Conservation (phyloP, 1,284 basidiomycete genomes). For the Clitocybe nebularis region DNA sequence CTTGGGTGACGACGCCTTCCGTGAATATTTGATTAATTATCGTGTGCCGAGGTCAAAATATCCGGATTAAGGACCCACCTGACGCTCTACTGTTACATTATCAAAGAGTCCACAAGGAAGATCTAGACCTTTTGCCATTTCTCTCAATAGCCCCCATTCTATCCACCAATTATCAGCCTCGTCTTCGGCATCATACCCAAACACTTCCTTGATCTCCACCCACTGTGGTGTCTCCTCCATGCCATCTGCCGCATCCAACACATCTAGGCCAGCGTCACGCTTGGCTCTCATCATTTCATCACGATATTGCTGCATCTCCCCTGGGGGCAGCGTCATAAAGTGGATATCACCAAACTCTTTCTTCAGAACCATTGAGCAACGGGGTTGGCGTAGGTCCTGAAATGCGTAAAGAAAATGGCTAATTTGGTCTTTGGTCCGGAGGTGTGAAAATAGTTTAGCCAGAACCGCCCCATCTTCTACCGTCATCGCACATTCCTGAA, state of each 20-base stretch:
- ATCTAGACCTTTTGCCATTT: conserved; percentile 9
- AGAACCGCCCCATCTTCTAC: conserved; percentile 59
- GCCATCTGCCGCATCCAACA: conserved; percentile 23
- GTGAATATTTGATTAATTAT: no score
- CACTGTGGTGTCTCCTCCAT: conserved; percentile 27
- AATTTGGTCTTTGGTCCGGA: conserved; percentile 49
- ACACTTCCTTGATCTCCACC: conserved; percentile 35
- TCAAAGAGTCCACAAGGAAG: conserved; percentile 9
- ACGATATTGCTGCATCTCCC: conserved; percentile 36
- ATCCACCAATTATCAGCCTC: conserved; percentile 34
- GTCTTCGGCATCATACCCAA: conserved; percentile 38
- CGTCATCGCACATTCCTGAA: conserved; percentile 48
- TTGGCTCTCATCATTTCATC: conserved; percentile 38
- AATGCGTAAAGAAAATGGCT: conserved; percentile 46
- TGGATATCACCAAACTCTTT: conserved; percentile 36
- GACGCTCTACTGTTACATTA: conserved; percentile 14
- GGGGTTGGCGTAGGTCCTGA: conserved; percentile 44
- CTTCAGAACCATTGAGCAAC: conserved; percentile 32
- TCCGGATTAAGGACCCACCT: conserved; percentile 12
- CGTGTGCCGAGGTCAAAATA: not conserved
- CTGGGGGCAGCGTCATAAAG: conserved; percentile 37
- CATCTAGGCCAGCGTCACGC: conserved; percentile 32
- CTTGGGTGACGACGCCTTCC: no score
- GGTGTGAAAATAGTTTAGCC: conserved; percentile 54
- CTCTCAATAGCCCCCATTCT: conserved; percentile 16